Percentiles rank a stretch among this genome's conserved stretches.
Evolutionary conservation across 2,329 filamentous ascomycete species (phyloP).

Genomic region (Talaromyces albobiverticillius): DNA sequence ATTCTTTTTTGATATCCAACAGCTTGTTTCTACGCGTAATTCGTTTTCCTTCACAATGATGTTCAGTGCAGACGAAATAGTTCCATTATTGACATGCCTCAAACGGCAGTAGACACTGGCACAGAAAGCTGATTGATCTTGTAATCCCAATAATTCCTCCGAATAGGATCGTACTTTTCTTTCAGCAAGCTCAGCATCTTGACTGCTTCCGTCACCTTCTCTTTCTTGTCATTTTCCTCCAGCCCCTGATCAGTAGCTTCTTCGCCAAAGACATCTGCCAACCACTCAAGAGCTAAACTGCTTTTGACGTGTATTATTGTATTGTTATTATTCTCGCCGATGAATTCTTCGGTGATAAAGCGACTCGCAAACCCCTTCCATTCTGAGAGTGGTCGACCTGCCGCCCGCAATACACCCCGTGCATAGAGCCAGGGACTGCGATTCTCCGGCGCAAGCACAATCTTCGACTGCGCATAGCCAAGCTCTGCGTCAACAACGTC

Average conservation of each 20-base stretch:
- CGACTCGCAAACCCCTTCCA: conserved; percentile 54
- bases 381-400: conserved; percentile 49
- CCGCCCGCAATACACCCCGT: conserved; percentile 69
- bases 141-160: conserved; percentile 91
- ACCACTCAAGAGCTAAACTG: conserved; percentile 56
- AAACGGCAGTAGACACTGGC: neutral
- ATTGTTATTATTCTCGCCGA: conserved; percentile 24
- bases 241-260: conserved; percentile 42
- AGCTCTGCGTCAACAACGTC: conserved; percentile 72
- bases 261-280: conserved; percentile 45
- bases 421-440: conserved; percentile 94
- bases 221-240: neutral
- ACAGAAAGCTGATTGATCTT: conserved; percentile 45
- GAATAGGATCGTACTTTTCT: conserved; percentile 85
- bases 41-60: too few species aligned
- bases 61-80: too few species aligned
- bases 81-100: neutral
- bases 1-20: too few species aligned
- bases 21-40: too few species aligned
- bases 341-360: conserved; percentile 52
- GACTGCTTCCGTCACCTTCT: conserved; percentile 52
- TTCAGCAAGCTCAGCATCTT: conserved; percentile 70
- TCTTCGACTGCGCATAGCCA: conserved; percentile 68
- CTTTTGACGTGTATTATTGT: conserved; percentile 51
- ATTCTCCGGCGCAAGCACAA: conserved; percentile 82